Base-by-base conservation (phyloP, 228 moss, liverwort and hornwort species). In the Sphagnum magellanicum region DNA sequence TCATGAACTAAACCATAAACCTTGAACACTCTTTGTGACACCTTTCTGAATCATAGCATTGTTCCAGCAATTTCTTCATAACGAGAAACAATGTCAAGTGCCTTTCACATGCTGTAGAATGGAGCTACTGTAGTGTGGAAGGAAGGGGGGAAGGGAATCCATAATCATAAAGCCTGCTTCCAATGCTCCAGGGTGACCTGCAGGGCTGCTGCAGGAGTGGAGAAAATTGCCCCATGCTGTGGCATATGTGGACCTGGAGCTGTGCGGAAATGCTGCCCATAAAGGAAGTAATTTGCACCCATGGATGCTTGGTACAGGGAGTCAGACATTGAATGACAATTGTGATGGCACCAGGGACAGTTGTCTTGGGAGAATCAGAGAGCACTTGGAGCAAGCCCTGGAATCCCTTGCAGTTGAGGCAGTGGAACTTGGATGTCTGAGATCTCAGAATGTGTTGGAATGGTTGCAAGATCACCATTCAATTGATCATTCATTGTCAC, bases 131-230 rank as follows among this genome's bases (percentile, higher is more conserved):
- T 32, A 32, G 3, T 2, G 32, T 32, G 32, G 32, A 32, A 32
- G 32, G 32, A 32, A 32, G 32, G 55, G 55, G 55, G 12, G 55
- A 55, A 12, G 12, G 55, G 2, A 12, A 55, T 12, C 1, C 12
- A 12, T 12, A 55, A 8, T 8, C 55, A 58, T 32, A 53, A 53
- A 68, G 59, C 59, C 11, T 16, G n/a, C 50, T 69, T 69, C 67
- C 51, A n/a, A 67, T 67, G 65, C 17, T 52, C 15, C 32, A 52
- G 74, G 70, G 74, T 72, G 72, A 70, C 78, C 74, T 88, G 84
- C 91, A 96, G 95, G 88, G 68, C 74, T 92, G 55, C 68, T 89
- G 71, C 81, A 77, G 67, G 87, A 88, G 67, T 96, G 95, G 95
- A 84, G 75, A 8, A 84, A 65, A 64, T 50, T 57, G 48, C 89